These are phyloP conservation scores for Blumeria hordei DNA, from an alignment of 2,329 filamentous ascomycete genomes.

Conservation along the genomic window DNA sequence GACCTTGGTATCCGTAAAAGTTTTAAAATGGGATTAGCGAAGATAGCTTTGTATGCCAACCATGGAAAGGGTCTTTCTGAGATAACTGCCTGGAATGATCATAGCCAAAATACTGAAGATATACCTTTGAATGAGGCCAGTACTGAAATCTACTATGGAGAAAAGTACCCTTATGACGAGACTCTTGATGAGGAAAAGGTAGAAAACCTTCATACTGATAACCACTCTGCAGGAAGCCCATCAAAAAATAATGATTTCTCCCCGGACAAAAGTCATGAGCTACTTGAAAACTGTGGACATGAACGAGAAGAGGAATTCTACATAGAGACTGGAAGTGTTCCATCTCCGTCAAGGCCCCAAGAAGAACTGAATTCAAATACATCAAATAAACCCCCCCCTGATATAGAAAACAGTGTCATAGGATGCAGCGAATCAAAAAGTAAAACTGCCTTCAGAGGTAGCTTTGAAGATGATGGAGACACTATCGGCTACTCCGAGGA, in stretches of 20 bases:
- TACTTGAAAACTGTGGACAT: too few relatives aligned
- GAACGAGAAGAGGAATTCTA: neutral
- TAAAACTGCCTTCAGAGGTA: neutral
- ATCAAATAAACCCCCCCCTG: neutral
- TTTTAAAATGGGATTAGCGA: constrained; percentile 25
- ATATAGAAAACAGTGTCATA: neutral
- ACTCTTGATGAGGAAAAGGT: neutral
- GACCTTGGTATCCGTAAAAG: constrained; percentile 27
- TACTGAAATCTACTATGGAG: neutral
- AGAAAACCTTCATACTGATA: too few relatives aligned
- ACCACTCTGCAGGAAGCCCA: too few relatives aligned
- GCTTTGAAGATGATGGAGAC: constrained; percentile 16
- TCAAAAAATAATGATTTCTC: too few relatives aligned
- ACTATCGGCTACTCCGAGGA: constrained; percentile 25
- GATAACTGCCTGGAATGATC: constrained; percentile 9
- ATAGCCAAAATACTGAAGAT: constrained; percentile 5
- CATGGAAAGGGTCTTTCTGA: constrained; percentile 26
- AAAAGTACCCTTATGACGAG: neutral
- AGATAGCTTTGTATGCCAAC: constrained; percentile 25
- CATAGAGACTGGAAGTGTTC: neutral
- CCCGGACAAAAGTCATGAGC: too few relatives aligned
- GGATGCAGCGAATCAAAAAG: neutral
- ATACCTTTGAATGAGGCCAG: neutral
- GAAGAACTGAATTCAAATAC: too few relatives aligned
- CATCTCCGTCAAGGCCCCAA: too few relatives aligned